Evolutionary conservation across 768 basidiomycete species (phyloP).

Genomic region (Xerocomus potaroensis): DNA sequence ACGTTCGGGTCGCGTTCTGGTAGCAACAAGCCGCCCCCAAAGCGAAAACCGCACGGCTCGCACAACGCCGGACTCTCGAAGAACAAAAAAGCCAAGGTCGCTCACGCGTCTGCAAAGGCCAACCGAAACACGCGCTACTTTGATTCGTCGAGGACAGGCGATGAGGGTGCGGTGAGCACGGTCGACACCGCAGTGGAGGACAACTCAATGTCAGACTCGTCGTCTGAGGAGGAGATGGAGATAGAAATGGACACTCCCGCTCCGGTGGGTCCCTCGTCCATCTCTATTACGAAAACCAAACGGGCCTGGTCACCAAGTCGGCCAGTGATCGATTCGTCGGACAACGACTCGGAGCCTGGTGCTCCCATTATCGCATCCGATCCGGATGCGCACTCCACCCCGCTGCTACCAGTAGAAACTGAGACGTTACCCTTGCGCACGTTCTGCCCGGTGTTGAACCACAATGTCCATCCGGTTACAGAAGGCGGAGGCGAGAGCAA

Average conservation of each 20-base stretch:
- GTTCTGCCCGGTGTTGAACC: constrained; percentile 41
- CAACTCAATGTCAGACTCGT: constrained; percentile 28
- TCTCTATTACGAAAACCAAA: constrained; percentile 16
- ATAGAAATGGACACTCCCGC: constrained; percentile 14
- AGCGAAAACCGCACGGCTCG: constrained; percentile 41
- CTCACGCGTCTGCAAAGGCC: constrained; percentile 21
- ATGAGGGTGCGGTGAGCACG: constrained; percentile 25
- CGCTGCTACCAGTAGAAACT: constrained; percentile 4
- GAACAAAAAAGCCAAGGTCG: constrained; percentile 30
- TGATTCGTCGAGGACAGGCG: constrained; percentile 29
- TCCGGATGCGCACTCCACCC: not conserved
- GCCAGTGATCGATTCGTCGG: constrained; percentile 45
- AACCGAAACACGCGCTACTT: constrained; percentile 32
- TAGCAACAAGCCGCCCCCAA: constrained; percentile 35
- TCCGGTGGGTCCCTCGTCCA: constrained; percentile 10
- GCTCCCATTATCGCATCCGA: constrained; percentile 7
- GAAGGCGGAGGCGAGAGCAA: not conserved
- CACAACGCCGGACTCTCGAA: constrained; percentile 17
- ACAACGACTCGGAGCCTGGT: constrained; percentile 37
- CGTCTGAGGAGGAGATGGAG: constrained; percentile 24
- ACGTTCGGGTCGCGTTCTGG: too few relatives aligned
- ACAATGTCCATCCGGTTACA: constrained; percentile 31
- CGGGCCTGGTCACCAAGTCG: constrained; percentile 61
- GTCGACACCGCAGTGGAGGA: constrained; percentile 34
- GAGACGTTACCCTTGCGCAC: constrained; percentile 39